A percentile compares a stretch with the other conserved stretches of the same genome.
Evolutionary conservation across 306 rosid species (phyloP).

Genomic region (Prunus fruticosa): DNA sequence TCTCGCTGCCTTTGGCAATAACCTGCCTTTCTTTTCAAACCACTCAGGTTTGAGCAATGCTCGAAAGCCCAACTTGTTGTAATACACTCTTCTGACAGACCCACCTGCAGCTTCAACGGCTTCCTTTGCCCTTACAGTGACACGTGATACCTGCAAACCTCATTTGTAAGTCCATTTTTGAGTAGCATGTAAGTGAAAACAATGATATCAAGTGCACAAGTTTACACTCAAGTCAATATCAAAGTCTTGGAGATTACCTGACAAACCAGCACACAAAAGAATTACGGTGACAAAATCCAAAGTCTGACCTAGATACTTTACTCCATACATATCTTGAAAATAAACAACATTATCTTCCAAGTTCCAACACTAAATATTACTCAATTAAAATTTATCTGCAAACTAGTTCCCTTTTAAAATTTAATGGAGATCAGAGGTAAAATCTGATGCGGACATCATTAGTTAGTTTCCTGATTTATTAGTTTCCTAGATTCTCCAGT

Average conservation of each 20-base stretch:
- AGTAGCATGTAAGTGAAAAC: not conserved
- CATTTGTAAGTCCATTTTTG: constrained; percentile 11
- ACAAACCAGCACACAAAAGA: not conserved
- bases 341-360: not conserved
- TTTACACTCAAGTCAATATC: not conserved
- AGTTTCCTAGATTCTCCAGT: too few relatives aligned
- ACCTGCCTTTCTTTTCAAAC: constrained; percentile 95
- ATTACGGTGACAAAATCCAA: not conserved
- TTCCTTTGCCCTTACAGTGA: constrained; percentile 86
- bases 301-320: not conserved
- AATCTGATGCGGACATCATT: too few relatives aligned
- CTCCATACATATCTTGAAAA: not conserved
- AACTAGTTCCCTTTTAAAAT: too few relatives aligned
- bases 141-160: constrained; percentile 75
- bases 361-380: too few relatives aligned
- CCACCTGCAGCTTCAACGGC: constrained; percentile 95
- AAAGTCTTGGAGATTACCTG: not conserved
- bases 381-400: too few relatives aligned
- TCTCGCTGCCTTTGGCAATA: constrained; percentile 90
- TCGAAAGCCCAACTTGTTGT: constrained; percentile 77
- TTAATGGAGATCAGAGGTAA: too few relatives aligned
- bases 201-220: not conserved
- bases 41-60: constrained; percentile 87
- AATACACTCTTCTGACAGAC: constrained; percentile 79
- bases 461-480: too few relatives aligned